A percentile compares a stretch with the other conserved stretches of the same genome.
phyloP scores from a whole-genome alignment of 2,329 filamentous ascomycete genomes.

The Botrytis porri region DNA sequence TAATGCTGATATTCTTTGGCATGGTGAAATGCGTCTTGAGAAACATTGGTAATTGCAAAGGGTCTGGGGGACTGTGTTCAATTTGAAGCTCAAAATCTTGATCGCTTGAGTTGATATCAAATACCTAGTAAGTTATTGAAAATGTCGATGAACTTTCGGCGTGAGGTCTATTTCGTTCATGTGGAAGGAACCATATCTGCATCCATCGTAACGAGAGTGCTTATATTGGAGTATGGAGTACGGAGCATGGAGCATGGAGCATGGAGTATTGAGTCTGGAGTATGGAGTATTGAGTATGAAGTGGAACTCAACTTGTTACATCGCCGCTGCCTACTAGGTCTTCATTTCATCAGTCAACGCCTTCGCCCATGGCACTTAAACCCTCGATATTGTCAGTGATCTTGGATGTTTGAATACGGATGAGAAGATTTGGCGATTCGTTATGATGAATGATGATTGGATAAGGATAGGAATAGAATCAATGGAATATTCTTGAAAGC shows the following conservation, averaged over 20 bases:
- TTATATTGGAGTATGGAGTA: background rate
- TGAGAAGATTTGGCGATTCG: background rate
- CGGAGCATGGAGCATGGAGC: background rate
- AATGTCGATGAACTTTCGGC: background rate
- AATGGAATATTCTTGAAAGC: background rate
- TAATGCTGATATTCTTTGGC: background rate
- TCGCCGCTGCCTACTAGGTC: background rate
- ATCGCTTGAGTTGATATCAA: background rate
- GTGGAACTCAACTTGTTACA: background rate
- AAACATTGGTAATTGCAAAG: accelerated
- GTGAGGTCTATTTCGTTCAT: background rate
- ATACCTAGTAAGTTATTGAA: too few species aligned
- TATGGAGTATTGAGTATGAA: too few species aligned
- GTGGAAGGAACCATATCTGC: background rate
- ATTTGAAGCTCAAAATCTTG: background rate
- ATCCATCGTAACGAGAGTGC: background rate
- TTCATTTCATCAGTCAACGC: background rate
- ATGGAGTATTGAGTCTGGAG: too few species aligned
- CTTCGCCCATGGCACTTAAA: background rate
- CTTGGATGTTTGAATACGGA: background rate
- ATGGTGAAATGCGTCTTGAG: background rate
- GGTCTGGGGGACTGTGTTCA: background rate
- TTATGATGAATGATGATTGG: background rate
- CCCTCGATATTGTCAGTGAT: background rate
- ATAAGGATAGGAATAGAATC: background rate